A percentile compares a stretch with the other conserved stretches of the same genome.
Evolutionary conservation across 148 eudicot species (phyloP).

Genomic region (Bassia scoparia): DNA sequence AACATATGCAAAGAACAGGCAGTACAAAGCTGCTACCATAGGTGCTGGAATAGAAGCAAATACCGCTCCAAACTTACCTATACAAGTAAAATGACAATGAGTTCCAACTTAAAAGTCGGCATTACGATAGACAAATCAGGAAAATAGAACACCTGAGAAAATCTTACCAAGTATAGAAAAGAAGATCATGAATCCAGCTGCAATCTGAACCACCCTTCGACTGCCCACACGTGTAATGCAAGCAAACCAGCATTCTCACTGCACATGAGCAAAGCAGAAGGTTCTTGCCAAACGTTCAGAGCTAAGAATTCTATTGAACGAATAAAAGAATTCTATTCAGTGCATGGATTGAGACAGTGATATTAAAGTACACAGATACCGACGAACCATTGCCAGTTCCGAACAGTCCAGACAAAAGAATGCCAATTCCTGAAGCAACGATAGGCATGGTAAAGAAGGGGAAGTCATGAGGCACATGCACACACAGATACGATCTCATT

Average conservation of each 20-base stretch:
- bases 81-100: not conserved
- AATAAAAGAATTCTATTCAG: not conserved
- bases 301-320: not conserved
- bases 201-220: constrained; percentile 85
- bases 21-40: constrained; percentile 79
- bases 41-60: constrained; percentile 91
- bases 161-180: constrained; percentile 75
- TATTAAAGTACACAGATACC: constrained; percentile 63
- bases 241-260: constrained; percentile 97
- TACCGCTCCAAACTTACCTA: constrained; percentile 88
- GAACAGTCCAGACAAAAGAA: constrained; percentile 78
- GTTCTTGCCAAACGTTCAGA: not conserved
- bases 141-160: not conserved
- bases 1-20: constrained; percentile 87
- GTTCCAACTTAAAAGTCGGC: not conserved
- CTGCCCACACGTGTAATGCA: constrained; percentile 90
- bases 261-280: constrained; percentile 14
- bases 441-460: constrained; percentile 8
- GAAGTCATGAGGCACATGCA: not conserved
- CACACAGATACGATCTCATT: not conserved
- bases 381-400: constrained; percentile 91
- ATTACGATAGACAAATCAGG: too few species aligned
- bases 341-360: not conserved
- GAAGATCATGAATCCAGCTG: constrained; percentile 95
- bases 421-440: constrained; percentile 58